Percentiles rank a stretch among this genome's conserved stretches.
phyloP scores from a whole-genome alignment of 1,284 basidiomycete species.

The Leccinum pallidistipes region DNA sequence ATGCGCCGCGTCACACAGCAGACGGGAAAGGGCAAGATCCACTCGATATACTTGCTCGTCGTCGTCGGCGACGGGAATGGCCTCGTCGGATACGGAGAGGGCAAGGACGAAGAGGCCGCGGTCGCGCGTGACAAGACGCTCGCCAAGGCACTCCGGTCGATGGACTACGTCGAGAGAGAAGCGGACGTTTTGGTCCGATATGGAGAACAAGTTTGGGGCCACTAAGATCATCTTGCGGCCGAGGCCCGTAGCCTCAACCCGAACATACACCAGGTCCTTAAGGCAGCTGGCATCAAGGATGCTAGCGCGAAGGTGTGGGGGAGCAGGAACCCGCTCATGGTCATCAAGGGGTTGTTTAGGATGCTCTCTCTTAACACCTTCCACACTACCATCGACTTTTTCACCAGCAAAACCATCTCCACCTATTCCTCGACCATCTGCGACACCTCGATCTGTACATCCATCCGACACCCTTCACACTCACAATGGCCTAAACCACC shows the following conservation, averaged over 20 bases:
- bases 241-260: constrained; percentile 88
- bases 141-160: constrained; percentile 69
- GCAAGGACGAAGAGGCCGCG: constrained; percentile 66
- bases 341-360: constrained; percentile 50
- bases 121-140: constrained; percentile 68
- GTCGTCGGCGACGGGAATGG: constrained; percentile 88
- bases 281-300: constrained; percentile 94
- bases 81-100: constrained; percentile 88
- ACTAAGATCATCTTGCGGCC: constrained; percentile 85
- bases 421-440: too few relatives aligned
- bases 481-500: constrained; percentile 31
- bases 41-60: constrained; percentile 64
- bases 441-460: too few relatives aligned
- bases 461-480: constrained; percentile 17
- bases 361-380: constrained; percentile 41
- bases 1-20: constrained; percentile 71
- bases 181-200: constrained; percentile 89
- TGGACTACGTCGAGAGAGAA: constrained; percentile 91
- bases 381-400: too few relatives aligned
- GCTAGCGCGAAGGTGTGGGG: constrained; percentile 94
- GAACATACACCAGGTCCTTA: constrained; percentile 84
- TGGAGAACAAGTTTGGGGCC: constrained; percentile 84
- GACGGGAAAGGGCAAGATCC: constrained; percentile 85
- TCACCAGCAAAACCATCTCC: too few relatives aligned
- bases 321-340: constrained; percentile 77